Base-by-base conservation (phyloP, 2,329 filamentous ascomycete species). In the Penicillium sp. region DNA sequence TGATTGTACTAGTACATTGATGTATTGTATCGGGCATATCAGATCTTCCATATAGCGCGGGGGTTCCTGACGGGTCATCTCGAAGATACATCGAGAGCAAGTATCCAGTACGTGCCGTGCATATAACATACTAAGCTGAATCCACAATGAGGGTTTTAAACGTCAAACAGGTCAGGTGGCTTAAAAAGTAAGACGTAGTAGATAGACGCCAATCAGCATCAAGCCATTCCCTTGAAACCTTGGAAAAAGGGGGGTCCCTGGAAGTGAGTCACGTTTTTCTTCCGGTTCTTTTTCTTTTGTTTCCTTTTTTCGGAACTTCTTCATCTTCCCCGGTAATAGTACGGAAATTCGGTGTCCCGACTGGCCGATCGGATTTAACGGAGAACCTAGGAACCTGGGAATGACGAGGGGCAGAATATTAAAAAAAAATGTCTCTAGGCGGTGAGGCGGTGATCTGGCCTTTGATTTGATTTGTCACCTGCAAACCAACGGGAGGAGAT, bases 221-320 rank as follows among this genome's bases (percentile, higher is more conserved):
- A 17, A 29, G 4, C 13, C 1, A 41, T 42, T 41, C 39, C 21
- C 12, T 53, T 35, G 6, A n/a, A 39, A 56, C 41, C 41, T n/a
- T 55, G 53, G 41, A 25, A 57, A 48, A 44, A n/a, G 42, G 49
- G 54, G 49, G 23, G 19, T 44, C 31, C 19, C 49, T 31, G 41
- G n/a, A 43, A 33, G 52, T 67, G 65, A 67, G 51, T 67, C 65
- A 67, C 52, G 48, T 19, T 53, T 45, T 59, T 35, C 23, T 38
- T 61, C 65, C 65, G 65, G 57, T 66, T 67, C 65, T 62, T 67
- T 67, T 65, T 67, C 65, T 67, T 63, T 50, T 60, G 6, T 10
- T 64, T 62, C 56, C 63, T 66, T 62, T 64, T 60, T 58, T 59
- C 59, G 64, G 63, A 64, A 57, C 47, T 41, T 45, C 8, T 6